Base-by-base conservation (phyloP, 192 early-diverging fungal genomes). In the Gonapodya sp. region DNA sequence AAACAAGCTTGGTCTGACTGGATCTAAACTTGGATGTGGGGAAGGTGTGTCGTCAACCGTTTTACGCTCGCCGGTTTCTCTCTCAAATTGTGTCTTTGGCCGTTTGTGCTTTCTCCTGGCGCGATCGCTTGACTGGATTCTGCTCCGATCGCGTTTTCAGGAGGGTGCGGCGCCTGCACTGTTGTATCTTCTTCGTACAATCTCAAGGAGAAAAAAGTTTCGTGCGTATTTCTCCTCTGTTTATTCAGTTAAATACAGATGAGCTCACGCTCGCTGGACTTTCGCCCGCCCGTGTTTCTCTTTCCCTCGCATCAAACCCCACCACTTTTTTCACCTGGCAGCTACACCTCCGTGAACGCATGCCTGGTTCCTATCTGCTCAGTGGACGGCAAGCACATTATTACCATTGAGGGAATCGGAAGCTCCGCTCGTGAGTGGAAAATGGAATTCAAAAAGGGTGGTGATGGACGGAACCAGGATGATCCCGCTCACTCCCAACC, bases 141-240 rank as follows among this genome's bases (percentile, higher is more conserved):
- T 64, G 8, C 8, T 64, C 46, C 46, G 8, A 64, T 64, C 46
- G 24, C 8, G 24, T 16, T 24, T 8, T 16, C 93, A 81, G 93
- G 93, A 82, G 92, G 92, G 24, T 93, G 87, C 78, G 91, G 92
- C 78, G 92, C 91, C 0, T 95, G 94, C 84, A 95, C 94, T n/a
- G 93, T 94, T 24, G 88, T 92, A 84, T 87, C 94, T 1, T 93
- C 94, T 1, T 84, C 86, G 2, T 93, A 87, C 82, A 87, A 90
- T 79, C 73, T 82, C 35, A 80, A 83, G 16, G 84, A 92, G 33
- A 78, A 81, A 83, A 89, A 89, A 74, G 81, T 83, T 35, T 18
- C n/a, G 72, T 2, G 83, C 88, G 0, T 84, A n/a, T n/a, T n/a
- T n/a, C n/a, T n/a, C n/a, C n/a, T n/a, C n/a, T n/a, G n/a, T n/a